phyloP scores from a whole-genome alignment of 805 yeast species.

The Martiniozyma abietophila region DNA sequence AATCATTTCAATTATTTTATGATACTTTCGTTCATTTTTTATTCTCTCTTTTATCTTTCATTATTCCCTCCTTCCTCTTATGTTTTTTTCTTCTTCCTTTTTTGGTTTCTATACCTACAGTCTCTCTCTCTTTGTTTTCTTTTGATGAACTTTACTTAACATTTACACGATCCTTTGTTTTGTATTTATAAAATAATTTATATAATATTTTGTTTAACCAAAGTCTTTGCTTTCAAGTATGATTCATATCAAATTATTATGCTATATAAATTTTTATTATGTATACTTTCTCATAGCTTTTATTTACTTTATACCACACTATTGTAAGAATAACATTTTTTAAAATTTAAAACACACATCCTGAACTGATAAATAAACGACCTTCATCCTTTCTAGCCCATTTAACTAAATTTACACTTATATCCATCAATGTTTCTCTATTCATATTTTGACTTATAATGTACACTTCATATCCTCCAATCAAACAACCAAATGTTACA shows the following conservation, averaged over 20 bases:
- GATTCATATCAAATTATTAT: neutral
- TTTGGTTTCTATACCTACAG: neutral
- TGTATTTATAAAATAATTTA: neutral
- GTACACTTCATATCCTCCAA: slow-evolving; percentile 48
- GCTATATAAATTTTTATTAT: too few relatives aligned
- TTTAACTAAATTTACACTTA: slow-evolving; percentile 54
- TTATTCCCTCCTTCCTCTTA: neutral
- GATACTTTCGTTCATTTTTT: neutral
- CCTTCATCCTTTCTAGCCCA: slow-evolving; percentile 74
- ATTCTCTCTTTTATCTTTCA: neutral
- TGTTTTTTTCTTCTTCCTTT: neutral
- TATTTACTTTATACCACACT: too few relatives aligned
- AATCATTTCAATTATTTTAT: neutral
- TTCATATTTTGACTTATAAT: slow-evolving; percentile 46
- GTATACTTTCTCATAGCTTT: neutral
- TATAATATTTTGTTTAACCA: neutral
- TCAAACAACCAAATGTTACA: slow-evolving; percentile 18
- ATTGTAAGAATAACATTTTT: too few relatives aligned
- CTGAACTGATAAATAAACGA: slow-evolving; percentile 65
- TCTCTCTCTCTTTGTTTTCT: too few relatives aligned
- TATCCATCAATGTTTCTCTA: slow-evolving; percentile 45
- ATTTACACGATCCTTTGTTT: too few relatives aligned
- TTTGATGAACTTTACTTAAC: too few relatives aligned
- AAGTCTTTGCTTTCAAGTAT: neutral
- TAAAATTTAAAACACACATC: slow-evolving; percentile 44